Base-by-base conservation (phyloP, 2,329 filamentous ascomycete genomes). In the Scedosporium apiospermum region DNA sequence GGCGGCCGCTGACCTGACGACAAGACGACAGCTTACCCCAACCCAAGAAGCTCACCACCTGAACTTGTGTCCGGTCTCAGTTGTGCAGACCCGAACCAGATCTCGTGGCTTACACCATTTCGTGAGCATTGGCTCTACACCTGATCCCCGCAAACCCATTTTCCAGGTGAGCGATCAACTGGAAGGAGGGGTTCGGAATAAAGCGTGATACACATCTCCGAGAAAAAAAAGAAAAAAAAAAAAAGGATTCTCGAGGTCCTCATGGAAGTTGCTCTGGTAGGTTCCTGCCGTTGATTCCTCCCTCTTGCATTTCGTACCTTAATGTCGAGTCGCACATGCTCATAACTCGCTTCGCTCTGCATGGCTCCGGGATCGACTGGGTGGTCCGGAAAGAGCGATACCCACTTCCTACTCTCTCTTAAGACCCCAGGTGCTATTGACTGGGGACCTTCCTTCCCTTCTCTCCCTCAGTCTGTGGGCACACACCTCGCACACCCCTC, bases 31-130 rank as follows among this genome's bases (percentile, higher is more conserved):
- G 34, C 34, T 21, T 44, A 18, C 55, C 21, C 46, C 44, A 38
- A 41, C 27, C 46, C 30, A 23, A 57, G 18, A 55, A 21, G 21
- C 26, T 51, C 9, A 38, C 60, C 46, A 61, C 60, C 60, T 57
- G 60, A 42, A 41, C 27, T 38, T 38, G 16, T 34, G 26, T 41
- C 60, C 30, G 27, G 60, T 61, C 60, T 61, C 60, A 61, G 46
- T 61, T 51, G 46, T 61, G 46, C 60, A 61, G 60, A 57, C 60
- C 60, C 41, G 60, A 61, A 61, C 60, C 60, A 61, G 42, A 61
- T 16, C 60, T 14, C 21, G 49, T 18, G 23, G 27, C 46, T 27
- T 26, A 18, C 6, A 21, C 26, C 27, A n/a, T 10, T 42, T 34
- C 51, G 23, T 53, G 21, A 16, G 42, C 14, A 16, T 21, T 51